phyloP scores from a whole-genome alignment of 1,284 basidiomycete genomes.

The Microbotryum saponariae region DNA sequence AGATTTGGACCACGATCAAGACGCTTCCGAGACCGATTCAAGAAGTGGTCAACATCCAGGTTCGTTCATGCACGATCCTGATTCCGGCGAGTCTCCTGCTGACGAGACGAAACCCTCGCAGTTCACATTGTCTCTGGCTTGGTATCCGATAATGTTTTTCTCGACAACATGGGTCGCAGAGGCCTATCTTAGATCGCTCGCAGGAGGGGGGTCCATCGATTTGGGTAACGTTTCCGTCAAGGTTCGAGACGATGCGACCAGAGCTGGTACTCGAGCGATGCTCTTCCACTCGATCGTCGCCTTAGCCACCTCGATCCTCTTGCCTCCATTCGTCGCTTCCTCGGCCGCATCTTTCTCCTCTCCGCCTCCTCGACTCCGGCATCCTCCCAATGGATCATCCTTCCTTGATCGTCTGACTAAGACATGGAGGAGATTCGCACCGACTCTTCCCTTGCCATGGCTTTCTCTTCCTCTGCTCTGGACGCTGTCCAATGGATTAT shows the following conservation, averaged over 20 bases:
- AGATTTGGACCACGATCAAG: constrained; percentile 64
- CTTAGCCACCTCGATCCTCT: constrained; percentile 58
- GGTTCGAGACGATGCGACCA: constrained; percentile 35
- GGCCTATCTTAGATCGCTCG: constrained; percentile 56
- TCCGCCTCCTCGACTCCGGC: constrained; percentile 39
- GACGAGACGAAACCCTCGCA: constrained; percentile 37
- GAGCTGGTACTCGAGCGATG: constrained; percentile 69
- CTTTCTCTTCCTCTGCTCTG: constrained; percentile 65
- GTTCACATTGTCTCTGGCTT: constrained; percentile 55
- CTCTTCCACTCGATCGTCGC: constrained; percentile 67
- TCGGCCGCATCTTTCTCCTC: background rate
- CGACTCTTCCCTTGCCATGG: constrained; percentile 38
- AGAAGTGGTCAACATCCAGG: constrained; percentile 69
- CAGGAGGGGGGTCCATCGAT: constrained; percentile 29
- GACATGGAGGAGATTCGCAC: constrained; percentile 5
- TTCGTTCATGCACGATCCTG: background rate
- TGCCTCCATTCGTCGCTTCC: constrained; percentile 59
- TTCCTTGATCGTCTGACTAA: background rate
- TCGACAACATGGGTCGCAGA: constrained; percentile 63
- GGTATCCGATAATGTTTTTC: constrained; percentile 70
- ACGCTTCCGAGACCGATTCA: constrained; percentile 67
- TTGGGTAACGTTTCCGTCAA: constrained; percentile 8
- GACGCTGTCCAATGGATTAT: constrained; percentile 71
- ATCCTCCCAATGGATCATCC: constrained; percentile 31
- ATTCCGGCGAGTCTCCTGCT: background rate